phyloP scores from a whole-genome alignment of 805 yeast genomes.

The Scheffersomyces spartinae region DNA sequence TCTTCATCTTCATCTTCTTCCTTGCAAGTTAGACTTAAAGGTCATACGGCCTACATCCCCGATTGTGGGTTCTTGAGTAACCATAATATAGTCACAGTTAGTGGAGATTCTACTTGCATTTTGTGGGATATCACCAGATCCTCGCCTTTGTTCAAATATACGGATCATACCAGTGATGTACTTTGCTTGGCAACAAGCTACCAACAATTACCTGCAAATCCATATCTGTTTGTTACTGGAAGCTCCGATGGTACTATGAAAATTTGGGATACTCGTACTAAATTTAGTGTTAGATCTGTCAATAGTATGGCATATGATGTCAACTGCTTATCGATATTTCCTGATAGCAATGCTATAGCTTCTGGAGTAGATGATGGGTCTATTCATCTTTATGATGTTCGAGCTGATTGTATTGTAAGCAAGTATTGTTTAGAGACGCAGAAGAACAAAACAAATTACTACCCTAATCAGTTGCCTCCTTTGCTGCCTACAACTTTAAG shows the following conservation, averaged over 20 bases:
- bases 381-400: conserved; percentile 57
- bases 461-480: neutral
- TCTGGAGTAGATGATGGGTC: conserved; percentile 75
- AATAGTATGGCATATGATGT: conserved; percentile 50
- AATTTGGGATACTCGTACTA: conserved; percentile 60
- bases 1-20: too few species aligned
- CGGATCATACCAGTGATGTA: conserved; percentile 67
- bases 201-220: conserved; percentile 7
- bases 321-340: conserved; percentile 47
- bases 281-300: too few species aligned
- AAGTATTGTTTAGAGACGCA: conserved; percentile 24
- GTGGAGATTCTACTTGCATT: conserved; percentile 74
- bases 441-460: neutral
- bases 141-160: conserved; percentile 37
- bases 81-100: conserved; percentile 47
- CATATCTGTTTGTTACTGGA: conserved; percentile 49
- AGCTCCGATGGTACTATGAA: conserved; percentile 60
- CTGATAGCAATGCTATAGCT: conserved; percentile 58
- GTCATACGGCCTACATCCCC: conserved; percentile 75
- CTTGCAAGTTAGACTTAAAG: too few species aligned
- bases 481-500: neutral
- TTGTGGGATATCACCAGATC: conserved; percentile 72
- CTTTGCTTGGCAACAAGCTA: conserved; percentile 29
- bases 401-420: conserved; percentile 63
- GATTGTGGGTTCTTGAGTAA: conserved; percentile 59